phyloP scores from a whole-genome alignment of 2,329 filamentous ascomycete species.

The Penicillium sumatraense region DNA sequence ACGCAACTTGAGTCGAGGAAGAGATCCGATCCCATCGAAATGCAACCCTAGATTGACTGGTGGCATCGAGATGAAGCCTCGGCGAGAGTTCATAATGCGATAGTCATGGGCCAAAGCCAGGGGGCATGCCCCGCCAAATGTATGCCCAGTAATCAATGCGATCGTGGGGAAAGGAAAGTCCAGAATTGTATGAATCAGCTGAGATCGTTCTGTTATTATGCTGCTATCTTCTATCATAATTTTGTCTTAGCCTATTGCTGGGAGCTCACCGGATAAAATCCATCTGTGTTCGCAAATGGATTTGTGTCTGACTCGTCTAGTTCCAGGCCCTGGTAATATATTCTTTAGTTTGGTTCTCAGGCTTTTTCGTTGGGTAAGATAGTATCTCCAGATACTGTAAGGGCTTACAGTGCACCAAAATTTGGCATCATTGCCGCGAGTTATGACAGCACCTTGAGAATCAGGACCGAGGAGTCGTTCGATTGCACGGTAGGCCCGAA shows the following conservation, averaged over 20 bases:
- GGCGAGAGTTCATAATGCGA: slow-evolving; percentile 52
- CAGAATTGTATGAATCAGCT: slow-evolving; percentile 53
- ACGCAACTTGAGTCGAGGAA: slow-evolving; percentile 57
- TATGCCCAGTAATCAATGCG: slow-evolving; percentile 54
- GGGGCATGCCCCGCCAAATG: slow-evolving; percentile 55
- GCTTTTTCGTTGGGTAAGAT: not conserved
- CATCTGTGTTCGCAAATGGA: slow-evolving; percentile 61
- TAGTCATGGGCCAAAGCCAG: slow-evolving; percentile 55
- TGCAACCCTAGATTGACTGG: slow-evolving; percentile 61
- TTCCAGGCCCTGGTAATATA: slow-evolving; percentile 43
- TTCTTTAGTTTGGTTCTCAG: not conserved
- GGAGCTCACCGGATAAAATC: slow-evolving; percentile 60
- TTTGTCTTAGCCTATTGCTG: not conserved
- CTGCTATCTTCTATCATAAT: slow-evolving; percentile 19
- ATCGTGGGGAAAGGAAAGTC: slow-evolving; percentile 56
- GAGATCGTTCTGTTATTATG: not conserved
- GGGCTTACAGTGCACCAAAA: slow-evolving; percentile 53
- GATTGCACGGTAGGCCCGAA: slow-evolving; percentile 53
- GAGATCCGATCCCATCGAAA: slow-evolving; percentile 59
- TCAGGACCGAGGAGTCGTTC: slow-evolving; percentile 53
- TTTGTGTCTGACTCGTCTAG: slow-evolving; percentile 54
- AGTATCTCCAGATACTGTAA: too few species aligned
- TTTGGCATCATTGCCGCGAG: slow-evolving; percentile 54
- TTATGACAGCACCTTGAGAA: slow-evolving; percentile 58
- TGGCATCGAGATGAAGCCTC: slow-evolving; percentile 57